A percentile compares a stretch with the other conserved stretches of the same genome.
Conservation (phyloP, 345 rosid genomes). For the Tarenaya hassleriana region DNA sequence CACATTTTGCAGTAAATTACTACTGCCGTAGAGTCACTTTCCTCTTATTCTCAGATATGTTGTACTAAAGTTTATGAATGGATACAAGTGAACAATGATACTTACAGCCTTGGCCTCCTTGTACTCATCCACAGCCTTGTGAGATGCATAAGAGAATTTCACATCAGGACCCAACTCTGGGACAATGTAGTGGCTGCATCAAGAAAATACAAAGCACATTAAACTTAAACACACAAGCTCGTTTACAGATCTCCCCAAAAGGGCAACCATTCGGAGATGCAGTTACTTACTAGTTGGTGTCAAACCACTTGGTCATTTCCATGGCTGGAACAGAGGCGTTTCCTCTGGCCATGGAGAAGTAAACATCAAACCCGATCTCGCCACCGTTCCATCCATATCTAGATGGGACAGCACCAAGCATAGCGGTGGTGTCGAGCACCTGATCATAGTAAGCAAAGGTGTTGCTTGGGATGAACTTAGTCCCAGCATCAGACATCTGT, state of each 20-base stretch:
- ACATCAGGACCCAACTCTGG: conserved; percentile 97
- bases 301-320: conserved; percentile 99
- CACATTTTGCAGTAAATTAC: neutral
- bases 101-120: conserved; percentile 95
- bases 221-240: neutral
- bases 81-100: conserved; percentile 21
- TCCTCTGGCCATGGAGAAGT: conserved; percentile 99
- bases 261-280: neutral
- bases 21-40: neutral
- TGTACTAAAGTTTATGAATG: neutral
- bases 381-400: conserved; percentile 82
- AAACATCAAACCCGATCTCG: conserved; percentile 75
- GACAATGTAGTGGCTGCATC: conserved; percentile 83
- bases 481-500: conserved; percentile 84
- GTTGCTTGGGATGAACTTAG: conserved; percentile 90
- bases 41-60: no score
- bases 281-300: conserved; percentile 96
- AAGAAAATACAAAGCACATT: conserved; percentile 9
- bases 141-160: conserved; percentile 84
- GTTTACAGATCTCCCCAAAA: neutral
- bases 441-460: conserved; percentile 89
- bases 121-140: conserved; percentile 91
- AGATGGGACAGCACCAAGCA: conserved; percentile 97
- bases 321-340: conserved; percentile 94
- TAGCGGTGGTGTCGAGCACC: conserved; percentile 89